Evolutionary conservation across 768 basidiomycete species (phyloP).

Genomic region (Suillus brevipes): DNA sequence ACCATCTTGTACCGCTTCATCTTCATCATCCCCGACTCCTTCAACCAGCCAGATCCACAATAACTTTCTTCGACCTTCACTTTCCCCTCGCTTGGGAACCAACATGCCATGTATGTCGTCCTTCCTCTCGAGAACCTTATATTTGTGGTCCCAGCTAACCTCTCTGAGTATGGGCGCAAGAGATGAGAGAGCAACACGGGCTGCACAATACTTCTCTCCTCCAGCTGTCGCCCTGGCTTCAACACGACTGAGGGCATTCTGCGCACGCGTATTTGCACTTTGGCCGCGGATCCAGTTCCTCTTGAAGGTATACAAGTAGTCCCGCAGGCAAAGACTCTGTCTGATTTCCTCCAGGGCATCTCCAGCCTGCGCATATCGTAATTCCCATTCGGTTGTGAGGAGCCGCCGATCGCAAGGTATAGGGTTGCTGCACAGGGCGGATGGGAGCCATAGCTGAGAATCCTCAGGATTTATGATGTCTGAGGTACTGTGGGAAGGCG

Average conservation of each 20-base stretch:
- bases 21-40: background rate
- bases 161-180: background rate
- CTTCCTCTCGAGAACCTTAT: too few species aligned
- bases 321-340: background rate
- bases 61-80: background rate
- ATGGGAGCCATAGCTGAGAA: background rate
- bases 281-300: background rate
- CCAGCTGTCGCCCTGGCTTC: too few species aligned
- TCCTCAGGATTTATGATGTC: background rate
- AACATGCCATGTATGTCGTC: background rate
- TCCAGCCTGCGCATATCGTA: background rate
- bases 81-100: background rate
- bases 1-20: background rate
- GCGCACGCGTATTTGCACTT: background rate
- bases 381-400: background rate
- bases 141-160: background rate
- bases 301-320: background rate
- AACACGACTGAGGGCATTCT: background rate
- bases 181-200: background rate
- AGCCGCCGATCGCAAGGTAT: background rate
- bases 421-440: background rate
- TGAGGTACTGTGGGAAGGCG: background rate
- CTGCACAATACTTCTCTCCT: background rate
- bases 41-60: background rate
- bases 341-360: background rate